Base-by-base conservation (phyloP, 441 rosid genomes). In the Erodium moschatum region DNA sequence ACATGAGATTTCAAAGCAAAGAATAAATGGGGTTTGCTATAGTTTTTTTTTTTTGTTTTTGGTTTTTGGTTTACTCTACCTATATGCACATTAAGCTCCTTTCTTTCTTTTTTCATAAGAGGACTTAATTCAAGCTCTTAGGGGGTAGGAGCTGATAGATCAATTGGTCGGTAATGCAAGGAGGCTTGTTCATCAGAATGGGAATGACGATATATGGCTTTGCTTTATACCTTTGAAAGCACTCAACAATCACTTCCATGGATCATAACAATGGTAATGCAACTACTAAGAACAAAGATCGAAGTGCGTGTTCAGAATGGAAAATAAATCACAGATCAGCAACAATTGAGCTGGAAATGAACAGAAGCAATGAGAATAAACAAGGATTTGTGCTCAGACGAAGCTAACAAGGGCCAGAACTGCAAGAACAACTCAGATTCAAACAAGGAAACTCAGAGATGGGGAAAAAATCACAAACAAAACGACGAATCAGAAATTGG, bases 381-480 rank as follows among this genome's bases (percentile, higher is more conserved):
- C 8, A 6, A 54, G 61, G 21, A 54, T 15, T 16, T 6, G 61
- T 8, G 61, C 61, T 54, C 61, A 54, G 61, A 16, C 35, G 35
- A 31, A 31, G 35, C 35, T 31, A 31, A 31, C 6, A 3, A 31
- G 35, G 6, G 35, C 35, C 35, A 31, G 35, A 31, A 31, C 35
- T 54, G 6, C 61, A 54, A 54, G 11, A 67, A 61, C 33, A 27
- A 52, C 18, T 70, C 42, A 63, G 18, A 54, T 33, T 16, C 44
- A 52, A n/a, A 68, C 19, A 35, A 29, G 54, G 11, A 61, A 11
- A 66, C 12, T 11, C 18, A 0, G 46, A 16, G 4, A 56, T 35
- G 27, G 27, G 4, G 4, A 31, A 2, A 31, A 31, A 31, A 31
- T 31, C 4, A 31, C 0, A 20, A 63, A 50, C 21, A 10, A 38